Conservation (phyloP, 345 rosid genomes). For the Syzygium aqueum region DNA sequence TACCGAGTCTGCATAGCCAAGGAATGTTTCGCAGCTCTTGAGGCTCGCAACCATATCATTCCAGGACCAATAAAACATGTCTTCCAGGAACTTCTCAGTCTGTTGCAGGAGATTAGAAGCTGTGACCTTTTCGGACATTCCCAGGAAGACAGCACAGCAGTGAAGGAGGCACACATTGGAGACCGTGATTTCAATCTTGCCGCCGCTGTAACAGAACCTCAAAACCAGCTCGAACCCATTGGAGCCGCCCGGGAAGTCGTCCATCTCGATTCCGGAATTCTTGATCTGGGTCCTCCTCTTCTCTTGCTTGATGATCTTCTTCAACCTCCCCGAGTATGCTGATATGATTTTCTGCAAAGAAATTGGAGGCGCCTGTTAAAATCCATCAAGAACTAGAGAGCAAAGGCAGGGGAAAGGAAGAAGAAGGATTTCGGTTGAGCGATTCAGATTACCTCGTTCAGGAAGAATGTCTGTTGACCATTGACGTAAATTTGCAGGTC, state of each 20-base stretch:
- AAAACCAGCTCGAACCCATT: slow-evolving; percentile 58
- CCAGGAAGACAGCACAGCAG: slow-evolving; percentile 56
- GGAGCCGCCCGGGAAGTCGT: slow-evolving; percentile 60
- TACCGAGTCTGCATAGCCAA: slow-evolving; percentile 38
- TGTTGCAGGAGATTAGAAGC: slow-evolving; percentile 44
- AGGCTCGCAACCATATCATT: slow-evolving; percentile 39
- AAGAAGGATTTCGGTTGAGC: not conserved
- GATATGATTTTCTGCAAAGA: slow-evolving; percentile 41
- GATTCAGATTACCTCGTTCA: slow-evolving; percentile 34
- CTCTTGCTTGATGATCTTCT: slow-evolving; percentile 38
- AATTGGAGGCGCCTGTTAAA: not conserved
- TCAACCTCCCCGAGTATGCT: slow-evolving; percentile 45
- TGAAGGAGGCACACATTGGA: slow-evolving; percentile 46
- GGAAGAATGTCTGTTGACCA: slow-evolving; percentile 37
- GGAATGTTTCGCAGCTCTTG: slow-evolving; percentile 49
- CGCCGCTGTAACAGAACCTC: slow-evolving; percentile 59
- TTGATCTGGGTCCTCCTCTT: slow-evolving; percentile 33
- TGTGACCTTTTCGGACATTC: slow-evolving; percentile 47
- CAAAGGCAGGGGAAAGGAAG: not conserved
- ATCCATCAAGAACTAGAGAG: not conserved
- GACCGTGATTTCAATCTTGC: slow-evolving; percentile 35
- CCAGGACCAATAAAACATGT: slow-evolving; percentile 60
- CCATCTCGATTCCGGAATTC: slow-evolving; percentile 24
- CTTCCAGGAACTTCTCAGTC: slow-evolving; percentile 47
- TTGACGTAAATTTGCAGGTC: slow-evolving; percentile 39